Percentiles rank a stretch among this genome's conserved stretches.
Conservation (phyloP, 805 yeast genomes). For the Cyberlindnera euphorbiiphila region DNA sequence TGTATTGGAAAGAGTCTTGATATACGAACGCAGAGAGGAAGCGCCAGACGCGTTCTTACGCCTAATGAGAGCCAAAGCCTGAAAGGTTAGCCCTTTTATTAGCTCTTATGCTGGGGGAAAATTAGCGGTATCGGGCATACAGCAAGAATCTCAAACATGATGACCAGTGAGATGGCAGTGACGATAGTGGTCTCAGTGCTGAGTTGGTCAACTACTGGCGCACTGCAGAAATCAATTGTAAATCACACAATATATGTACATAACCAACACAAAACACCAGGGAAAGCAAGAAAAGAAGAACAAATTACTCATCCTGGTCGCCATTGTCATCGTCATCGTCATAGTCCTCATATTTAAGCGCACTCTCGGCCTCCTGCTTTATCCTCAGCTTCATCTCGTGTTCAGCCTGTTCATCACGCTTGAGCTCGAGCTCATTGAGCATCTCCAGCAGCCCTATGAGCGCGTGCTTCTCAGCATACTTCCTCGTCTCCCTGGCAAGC, state of each 20-base stretch:
- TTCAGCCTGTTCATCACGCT: neutral
- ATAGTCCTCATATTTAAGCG: constrained; percentile 5
- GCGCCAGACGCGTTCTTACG: constrained; percentile 14
- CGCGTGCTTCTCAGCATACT: constrained; percentile 3
- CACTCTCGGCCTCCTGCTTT: neutral
- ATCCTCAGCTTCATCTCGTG: neutral
- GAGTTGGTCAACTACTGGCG: no score
- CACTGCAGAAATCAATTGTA: no score
- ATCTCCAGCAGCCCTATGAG: constrained; percentile 2
- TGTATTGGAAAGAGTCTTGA: neutral
- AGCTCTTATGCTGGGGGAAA: no score
- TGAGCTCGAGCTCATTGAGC: neutral
- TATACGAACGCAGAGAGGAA: constrained; percentile 2
- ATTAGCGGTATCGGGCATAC: constrained; percentile 1
- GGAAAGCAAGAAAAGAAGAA: neutral
- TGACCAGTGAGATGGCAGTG: no score
- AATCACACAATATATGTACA: no score
- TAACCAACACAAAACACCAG: neutral
- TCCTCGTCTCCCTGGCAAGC: constrained; percentile 6
- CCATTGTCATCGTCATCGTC: constrained; percentile 4
- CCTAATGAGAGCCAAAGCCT: constrained; percentile 22
- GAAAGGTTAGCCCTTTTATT: no score
- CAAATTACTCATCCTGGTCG: neutral
- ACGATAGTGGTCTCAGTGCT: no score
- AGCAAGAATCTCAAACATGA: constrained; percentile 11